phyloP scores from a whole-genome alignment of 495 filamentous ascomycete genomes.

The Penicillium antarcticum region DNA sequence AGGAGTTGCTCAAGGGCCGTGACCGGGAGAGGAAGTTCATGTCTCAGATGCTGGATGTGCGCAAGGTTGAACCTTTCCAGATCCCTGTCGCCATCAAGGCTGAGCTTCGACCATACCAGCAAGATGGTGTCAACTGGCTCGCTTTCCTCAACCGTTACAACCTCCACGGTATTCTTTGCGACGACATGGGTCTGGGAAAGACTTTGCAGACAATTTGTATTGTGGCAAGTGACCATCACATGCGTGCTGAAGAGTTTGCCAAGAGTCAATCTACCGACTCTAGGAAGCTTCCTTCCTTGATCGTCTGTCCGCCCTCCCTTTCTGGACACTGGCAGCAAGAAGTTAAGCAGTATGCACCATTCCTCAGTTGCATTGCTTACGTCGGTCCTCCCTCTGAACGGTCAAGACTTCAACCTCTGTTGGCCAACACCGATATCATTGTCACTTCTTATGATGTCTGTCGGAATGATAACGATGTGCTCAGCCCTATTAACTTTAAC shows the following conservation, averaged over 20 bases:
- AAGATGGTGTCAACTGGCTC: constrained; percentile 98
- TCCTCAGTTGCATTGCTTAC: constrained; percentile 83
- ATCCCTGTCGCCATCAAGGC: constrained; percentile 97
- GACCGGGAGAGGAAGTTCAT: constrained; percentile 96
- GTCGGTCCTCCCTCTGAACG: constrained; percentile 85
- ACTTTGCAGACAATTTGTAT: constrained; percentile 97
- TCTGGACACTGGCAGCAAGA: constrained; percentile 99
- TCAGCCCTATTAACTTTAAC: constrained; percentile 88
- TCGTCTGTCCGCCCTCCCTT: constrained; percentile 94
- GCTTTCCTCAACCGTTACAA: constrained; percentile 97
- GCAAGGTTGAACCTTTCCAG: constrained; percentile 90
- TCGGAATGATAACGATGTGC: constrained; percentile 82
- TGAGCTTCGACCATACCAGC: constrained; percentile 91
- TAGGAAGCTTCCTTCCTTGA: constrained; percentile 81
- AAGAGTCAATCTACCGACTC: constrained; percentile 73
- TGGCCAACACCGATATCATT: constrained; percentile 80
- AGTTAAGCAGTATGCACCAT: constrained; percentile 90
- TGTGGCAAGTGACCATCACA: constrained; percentile 93
- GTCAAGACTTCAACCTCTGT: constrained; percentile 57
- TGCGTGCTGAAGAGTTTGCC: constrained; percentile 84
- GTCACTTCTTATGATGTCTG: constrained; percentile 98
- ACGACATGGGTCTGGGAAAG: constrained; percentile 99
- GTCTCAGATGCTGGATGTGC: constrained; percentile 88
- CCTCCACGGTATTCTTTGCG: constrained; percentile 95
- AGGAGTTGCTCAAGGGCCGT: constrained; percentile 81